Base-by-base conservation (phyloP, 2,329 filamentous ascomycete species). In the Ascocoryne sarcoides region DNA sequence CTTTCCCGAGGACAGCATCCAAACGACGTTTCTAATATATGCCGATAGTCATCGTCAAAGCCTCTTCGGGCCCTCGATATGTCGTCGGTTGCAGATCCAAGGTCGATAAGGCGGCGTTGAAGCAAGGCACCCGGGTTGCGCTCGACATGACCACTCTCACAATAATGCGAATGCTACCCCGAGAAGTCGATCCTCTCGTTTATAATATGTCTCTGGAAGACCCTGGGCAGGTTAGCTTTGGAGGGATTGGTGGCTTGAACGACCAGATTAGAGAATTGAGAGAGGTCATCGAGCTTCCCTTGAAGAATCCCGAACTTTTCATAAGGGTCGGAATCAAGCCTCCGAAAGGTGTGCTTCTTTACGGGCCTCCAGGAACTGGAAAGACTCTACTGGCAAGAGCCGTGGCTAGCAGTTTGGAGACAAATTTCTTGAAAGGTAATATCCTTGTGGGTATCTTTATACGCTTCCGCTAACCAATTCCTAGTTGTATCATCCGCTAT, bases 131-230 rank as follows among this genome's bases (percentile, higher is more conserved):
- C 19, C 86, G 92, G 59, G 92, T 98, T 40, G 90, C 92, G 23
- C 81, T 98, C 45, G 92, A 98, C 60, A 98, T 98, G 92, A 98
- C 92, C 37, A 98, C 92, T 15, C 83, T 98, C 54, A 98, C 92
- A 46, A 98, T 98, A 66, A 98, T 98, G 92, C 86, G 92, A 59
- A 98, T 98, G 92, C 75, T 98, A 34, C 93, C 92, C 45, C 84
- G 92, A 63, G 92, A 98, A 70, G 93, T 98, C 61, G 92, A 98
- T 61, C 92, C 92, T 15, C 74, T 98, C 53, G 92, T 98, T 54
- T 98, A 98, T 76, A 98, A 98, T 73, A 98, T 98, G 92, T 98
- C 92, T 15, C 68, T 98, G 55, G 92, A 98, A 65, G 92, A 98
- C 62, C 92, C 92, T 0, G 92, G 92, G 4, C 90, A 96, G 65